Evolutionary conservation across 306 rosid genomes (phyloP), one percentile per base, ranked within the genome.

Genomic region (Leucaena leucocephala): DNA sequence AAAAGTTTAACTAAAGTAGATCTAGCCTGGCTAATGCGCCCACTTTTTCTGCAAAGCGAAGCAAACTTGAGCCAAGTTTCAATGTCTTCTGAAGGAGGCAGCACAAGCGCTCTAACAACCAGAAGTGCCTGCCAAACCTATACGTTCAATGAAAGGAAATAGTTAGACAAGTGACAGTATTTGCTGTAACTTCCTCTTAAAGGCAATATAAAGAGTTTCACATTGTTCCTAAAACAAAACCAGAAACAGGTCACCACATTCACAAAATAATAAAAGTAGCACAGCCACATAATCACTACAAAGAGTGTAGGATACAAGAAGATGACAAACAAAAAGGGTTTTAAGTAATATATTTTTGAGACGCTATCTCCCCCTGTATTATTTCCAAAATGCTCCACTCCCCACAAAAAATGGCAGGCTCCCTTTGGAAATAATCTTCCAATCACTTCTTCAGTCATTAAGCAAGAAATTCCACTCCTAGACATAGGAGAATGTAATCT

Each of bases 31-130:
- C 91, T 89, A 79, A 88, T 86, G 63, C 96, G 92, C 57, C 94
- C 93, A 80, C 77, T 91, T 82, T 91, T 91, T 81, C 91, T 88
- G 85, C 99, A 92, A 77, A 91, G 98, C 71, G 94, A 86, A 76
- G 97, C 96, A 81, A 91, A 95, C 88, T 95, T 91, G 46, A 95
- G 97, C 99, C 99, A 93, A 68, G 97, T 92, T 64, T 95, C 97
- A 81, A 89, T 66, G 62, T 95, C 98, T 78, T 95, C 99, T 33
- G 89, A 85, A 58, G 98, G 99, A 84, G 99, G 98, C 12, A 95
- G 87, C 84, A 95, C 97, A 77, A 95, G 98, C 19, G 98, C 95
- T 83, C 98, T 90, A 74, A 95, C 91, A 78, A 74, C 89, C 85
- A 95, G 86, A 81, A 95, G 87, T 19, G 0, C 86, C 80, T 93